phyloP scores from a whole-genome alignment of 768 basidiomycete genomes.

The Ramaria rubella region DNA sequence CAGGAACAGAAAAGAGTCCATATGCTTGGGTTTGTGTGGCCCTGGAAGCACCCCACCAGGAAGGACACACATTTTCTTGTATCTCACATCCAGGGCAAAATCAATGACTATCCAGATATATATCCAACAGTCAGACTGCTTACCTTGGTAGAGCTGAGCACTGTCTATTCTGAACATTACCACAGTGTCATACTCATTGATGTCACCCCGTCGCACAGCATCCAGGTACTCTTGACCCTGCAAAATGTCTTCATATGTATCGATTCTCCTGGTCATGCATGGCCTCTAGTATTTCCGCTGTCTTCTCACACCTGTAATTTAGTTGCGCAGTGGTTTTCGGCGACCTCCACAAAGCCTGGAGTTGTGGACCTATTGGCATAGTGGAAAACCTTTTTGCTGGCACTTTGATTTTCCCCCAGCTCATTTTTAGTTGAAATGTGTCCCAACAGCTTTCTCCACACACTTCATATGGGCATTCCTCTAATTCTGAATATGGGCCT shows the following conservation, averaged over 20 bases:
- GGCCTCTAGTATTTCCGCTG: slow-evolving; percentile 3
- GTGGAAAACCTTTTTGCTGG: slow-evolving; percentile 14
- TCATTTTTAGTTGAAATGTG: neutral
- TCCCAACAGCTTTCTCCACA: slow-evolving; percentile 11
- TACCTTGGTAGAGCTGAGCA: slow-evolving; percentile 24
- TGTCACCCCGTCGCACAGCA: slow-evolving; percentile 12
- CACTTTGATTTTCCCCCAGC: slow-evolving; percentile 2
- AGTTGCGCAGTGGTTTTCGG: slow-evolving; percentile 11
- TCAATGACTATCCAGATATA: slow-evolving; percentile 26
- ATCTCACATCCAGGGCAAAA: slow-evolving; percentile 19
- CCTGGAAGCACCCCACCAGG: slow-evolving; percentile 23
- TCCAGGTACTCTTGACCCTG: slow-evolving; percentile 14
- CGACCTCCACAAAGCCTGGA: slow-evolving; percentile 14
- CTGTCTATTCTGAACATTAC: slow-evolving; percentile 23
- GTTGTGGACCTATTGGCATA: slow-evolving; percentile 15
- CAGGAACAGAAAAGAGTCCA: too few species aligned
- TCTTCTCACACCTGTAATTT: slow-evolving; percentile 8
- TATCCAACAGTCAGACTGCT: too few species aligned
- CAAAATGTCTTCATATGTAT: slow-evolving; percentile 10
- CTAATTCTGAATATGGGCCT: slow-evolving; percentile 16
- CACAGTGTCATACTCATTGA: slow-evolving; percentile 12
- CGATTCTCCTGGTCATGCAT: neutral
- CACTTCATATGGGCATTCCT: slow-evolving; percentile 14
- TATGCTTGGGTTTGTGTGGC: slow-evolving; percentile 19
- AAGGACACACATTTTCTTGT: slow-evolving; percentile 26